Conservation (phyloP, 2,329 filamentous ascomycete genomes). For the Aureobasidium sp. region DNA sequence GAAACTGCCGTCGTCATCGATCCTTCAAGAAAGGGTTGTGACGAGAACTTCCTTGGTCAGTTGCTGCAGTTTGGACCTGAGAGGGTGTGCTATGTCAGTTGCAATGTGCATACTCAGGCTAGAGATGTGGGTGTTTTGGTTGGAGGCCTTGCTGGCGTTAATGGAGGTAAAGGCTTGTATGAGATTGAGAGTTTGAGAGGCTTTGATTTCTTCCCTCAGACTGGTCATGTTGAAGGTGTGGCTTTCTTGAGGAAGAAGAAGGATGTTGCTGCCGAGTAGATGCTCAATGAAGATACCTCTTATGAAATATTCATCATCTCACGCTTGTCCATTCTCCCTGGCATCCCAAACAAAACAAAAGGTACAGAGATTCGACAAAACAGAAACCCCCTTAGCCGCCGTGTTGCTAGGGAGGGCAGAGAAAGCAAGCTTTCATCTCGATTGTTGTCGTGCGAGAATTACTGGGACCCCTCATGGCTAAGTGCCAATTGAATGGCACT, state of each 20-base stretch:
- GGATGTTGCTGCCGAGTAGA: background rate
- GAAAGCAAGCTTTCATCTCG: background rate
- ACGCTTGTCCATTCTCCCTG: too few relatives aligned
- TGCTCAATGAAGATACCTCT: background rate
- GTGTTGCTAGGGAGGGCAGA: background rate
- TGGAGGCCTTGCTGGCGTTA: constrained; percentile 48
- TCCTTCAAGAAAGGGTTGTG: constrained; percentile 93
- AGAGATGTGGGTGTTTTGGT: constrained; percentile 85
- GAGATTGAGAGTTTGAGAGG: constrained; percentile 83
- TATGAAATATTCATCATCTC: background rate
- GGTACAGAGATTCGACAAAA: background rate
- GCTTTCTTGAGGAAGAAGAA: constrained; percentile 45
- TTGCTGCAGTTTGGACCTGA: constrained; percentile 68
- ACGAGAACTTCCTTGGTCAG: constrained; percentile 73
- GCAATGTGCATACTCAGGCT: constrained; percentile 96
- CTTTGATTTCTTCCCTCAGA: constrained; percentile 97
- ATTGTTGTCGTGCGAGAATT: background rate
- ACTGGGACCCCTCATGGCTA: background rate
- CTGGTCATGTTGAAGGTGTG: constrained; percentile 58
- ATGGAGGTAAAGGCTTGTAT: constrained; percentile 46
- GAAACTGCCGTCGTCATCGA: constrained; percentile 93
- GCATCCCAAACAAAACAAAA: too few relatives aligned
- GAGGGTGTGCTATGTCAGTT: constrained; percentile 87
- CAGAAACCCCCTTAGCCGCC: background rate
- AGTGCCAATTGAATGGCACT: background rate